These are phyloP conservation scores for Vitis riparia DNA, from an alignment of 164 flowering plant genomes.

Conservation along the genomic window DNA sequence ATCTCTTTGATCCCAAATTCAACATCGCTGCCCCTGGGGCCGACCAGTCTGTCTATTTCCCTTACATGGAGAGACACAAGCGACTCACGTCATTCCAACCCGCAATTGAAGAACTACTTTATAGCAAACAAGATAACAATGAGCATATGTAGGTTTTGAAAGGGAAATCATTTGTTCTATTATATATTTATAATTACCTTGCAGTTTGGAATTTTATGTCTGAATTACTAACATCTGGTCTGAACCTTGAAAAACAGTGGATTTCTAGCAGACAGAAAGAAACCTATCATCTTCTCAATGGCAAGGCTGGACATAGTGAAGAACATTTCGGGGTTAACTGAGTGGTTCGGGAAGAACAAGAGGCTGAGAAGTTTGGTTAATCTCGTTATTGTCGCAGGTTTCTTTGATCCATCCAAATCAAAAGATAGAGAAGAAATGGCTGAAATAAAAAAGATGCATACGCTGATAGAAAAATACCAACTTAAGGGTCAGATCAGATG, in stretches of 20 bases:
- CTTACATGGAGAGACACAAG: constrained; percentile 32
- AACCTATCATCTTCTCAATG: constrained; percentile 61
- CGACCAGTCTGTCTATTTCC: constrained; percentile 48
- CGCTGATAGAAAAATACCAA: constrained; percentile 48
- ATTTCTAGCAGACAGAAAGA: constrained; percentile 33
- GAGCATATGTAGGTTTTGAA: constrained; percentile 46
- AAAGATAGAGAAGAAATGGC: constrained; percentile 62
- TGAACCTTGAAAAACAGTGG: constrained; percentile 21
- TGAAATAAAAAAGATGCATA: constrained; percentile 57
- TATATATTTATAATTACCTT: neutral
- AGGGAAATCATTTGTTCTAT: neutral
- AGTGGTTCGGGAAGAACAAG: constrained; percentile 53
- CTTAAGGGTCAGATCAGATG: constrained; percentile 64
- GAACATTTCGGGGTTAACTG: constrained; percentile 45
- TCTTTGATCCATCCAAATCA: constrained; percentile 58
- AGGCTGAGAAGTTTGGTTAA: constrained; percentile 39
- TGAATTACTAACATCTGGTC: neutral
- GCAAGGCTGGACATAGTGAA: constrained; percentile 53
- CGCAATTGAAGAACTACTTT: constrained; percentile 46
- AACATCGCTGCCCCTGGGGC: constrained; percentile 67
- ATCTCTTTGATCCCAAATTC: constrained; percentile 58
- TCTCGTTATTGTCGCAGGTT: constrained; percentile 55
- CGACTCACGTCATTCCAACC: constrained; percentile 39
- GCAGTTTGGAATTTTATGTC: too few species aligned
- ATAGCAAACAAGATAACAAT: constrained; percentile 35